phyloP scores from a whole-genome alignment of 148 eudicot genomes.

The Hydrangea macrophylla region DNA sequence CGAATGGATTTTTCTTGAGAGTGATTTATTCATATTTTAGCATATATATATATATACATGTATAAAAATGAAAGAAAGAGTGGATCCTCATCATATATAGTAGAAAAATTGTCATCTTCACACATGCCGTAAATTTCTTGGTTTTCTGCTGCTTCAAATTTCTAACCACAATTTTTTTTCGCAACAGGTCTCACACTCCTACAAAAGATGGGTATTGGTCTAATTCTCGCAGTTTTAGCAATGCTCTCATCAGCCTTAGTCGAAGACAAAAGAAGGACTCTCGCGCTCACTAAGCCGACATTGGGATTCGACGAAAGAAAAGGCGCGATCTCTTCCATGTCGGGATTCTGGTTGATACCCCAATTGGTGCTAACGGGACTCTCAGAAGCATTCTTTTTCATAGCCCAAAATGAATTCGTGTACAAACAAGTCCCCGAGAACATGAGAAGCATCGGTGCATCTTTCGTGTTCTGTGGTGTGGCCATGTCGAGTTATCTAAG shows the following conservation, averaged over 20 bases:
- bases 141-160: no score
- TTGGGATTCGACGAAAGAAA: neutral
- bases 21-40: no score
- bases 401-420: conserved; percentile 29
- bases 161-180: no score
- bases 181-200: conserved; percentile 33
- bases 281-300: conserved; percentile 10
- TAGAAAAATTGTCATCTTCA: no score
- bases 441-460: conserved; percentile 37
- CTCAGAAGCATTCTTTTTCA: conserved; percentile 29
- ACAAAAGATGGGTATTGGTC: conserved; percentile 38
- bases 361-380: conserved; percentile 31
- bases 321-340: conserved; percentile 26
- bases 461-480: conserved; percentile 20
- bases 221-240: conserved; percentile 13
- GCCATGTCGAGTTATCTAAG: conserved; percentile 31
- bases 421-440: conserved; percentile 44
- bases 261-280: conserved; percentile 19
- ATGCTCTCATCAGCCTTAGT: conserved; percentile 22
- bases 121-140: no score
- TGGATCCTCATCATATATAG: no score
- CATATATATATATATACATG: no score
- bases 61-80: no score
- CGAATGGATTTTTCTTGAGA: no score
- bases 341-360: conserved; percentile 30